Evolutionary conservation across 176 grass and related monocot genomes (phyloP).

Genomic region (Themeda triandra): DNA sequence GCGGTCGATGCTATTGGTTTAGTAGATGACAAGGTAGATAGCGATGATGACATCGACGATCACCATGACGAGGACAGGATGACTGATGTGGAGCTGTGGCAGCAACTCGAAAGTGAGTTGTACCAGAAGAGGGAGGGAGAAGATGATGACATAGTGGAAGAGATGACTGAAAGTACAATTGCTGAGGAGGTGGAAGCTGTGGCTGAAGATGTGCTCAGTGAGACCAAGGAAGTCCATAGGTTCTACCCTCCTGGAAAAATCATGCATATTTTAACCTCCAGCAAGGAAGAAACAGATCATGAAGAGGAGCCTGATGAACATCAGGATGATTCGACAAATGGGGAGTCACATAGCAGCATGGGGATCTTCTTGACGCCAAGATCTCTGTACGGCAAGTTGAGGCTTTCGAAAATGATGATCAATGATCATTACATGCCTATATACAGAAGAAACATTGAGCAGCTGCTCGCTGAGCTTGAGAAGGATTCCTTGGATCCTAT

Average conservation of each 20-base stretch:
- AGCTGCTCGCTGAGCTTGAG: conserved; percentile 59
- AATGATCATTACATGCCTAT: conserved; percentile 98
- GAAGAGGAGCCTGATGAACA: conserved; percentile 21
- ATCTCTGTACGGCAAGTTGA: conserved; percentile 86
- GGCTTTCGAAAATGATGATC: conserved; percentile 89
- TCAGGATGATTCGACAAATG: conserved; percentile 15
- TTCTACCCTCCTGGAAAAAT: conserved; percentile 97
- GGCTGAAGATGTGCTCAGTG: conserved; percentile 42
- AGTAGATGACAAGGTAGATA: conserved; percentile 46
- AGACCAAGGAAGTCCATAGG: conserved; percentile 74
- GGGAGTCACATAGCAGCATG: conserved; percentile 37
- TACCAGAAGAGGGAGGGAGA: conserved; percentile 49
- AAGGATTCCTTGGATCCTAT: conserved; percentile 27
- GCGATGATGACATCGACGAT: conserved; percentile 28
- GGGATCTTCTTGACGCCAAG: conserved; percentile 77
- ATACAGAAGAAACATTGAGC: conserved; percentile 85
- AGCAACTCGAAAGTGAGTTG: conserved; percentile 87
- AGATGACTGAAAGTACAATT: conserved; percentile 58
- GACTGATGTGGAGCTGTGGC: conserved; percentile 87
- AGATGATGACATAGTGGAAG: conserved; percentile 58
- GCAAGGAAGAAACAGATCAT: conserved; percentile 28
- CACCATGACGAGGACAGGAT: conserved; percentile 31
- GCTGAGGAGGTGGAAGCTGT: conserved; percentile 29
- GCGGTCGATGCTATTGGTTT: conserved; percentile 42
- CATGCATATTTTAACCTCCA: conserved; percentile 72